A percentile compares a stretch with the other conserved stretches of the same genome.
Evolutionary conservation across 305 asterid genomes (phyloP).

Genomic region (Solanum hybrid): DNA sequence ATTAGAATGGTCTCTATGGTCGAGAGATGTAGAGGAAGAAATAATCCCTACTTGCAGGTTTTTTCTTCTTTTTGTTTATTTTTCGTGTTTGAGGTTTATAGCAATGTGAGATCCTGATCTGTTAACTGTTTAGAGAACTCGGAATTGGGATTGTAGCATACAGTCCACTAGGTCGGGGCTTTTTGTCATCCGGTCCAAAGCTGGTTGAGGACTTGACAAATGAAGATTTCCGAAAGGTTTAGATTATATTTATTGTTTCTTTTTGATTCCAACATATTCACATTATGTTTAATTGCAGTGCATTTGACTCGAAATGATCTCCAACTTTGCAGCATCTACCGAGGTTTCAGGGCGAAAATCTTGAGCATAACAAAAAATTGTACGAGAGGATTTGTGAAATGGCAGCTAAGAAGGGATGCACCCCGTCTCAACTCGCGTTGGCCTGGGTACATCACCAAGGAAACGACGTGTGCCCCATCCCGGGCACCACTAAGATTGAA

Average conservation of each 20-base stretch:
- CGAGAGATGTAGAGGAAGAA: conserved; percentile 68
- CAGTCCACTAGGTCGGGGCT: conserved; percentile 84
- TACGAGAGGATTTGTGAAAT: conserved; percentile 32
- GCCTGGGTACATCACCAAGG: conserved; percentile 59
- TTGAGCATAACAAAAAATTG: conserved; percentile 36
- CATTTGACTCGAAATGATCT: not conserved
- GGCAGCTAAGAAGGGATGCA: conserved; percentile 52
- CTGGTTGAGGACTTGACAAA: conserved; percentile 34
- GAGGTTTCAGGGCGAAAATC: conserved; percentile 42
- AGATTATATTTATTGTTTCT: not conserved
- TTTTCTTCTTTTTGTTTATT: not conserved
- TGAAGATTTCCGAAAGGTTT: conserved; percentile 59
- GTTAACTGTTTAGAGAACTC: conserved; percentile 43
- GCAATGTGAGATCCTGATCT: not conserved
- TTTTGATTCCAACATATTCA: not conserved
- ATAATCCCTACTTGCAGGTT: conserved; percentile 73
- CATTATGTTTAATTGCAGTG: not conserved
- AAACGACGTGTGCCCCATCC: conserved; percentile 43
- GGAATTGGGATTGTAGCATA: conserved; percentile 79
- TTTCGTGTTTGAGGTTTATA: not conserved
- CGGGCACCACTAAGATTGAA: conserved; percentile 42
- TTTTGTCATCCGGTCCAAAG: conserved; percentile 54
- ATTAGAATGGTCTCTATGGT: conserved; percentile 75
- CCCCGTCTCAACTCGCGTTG: conserved; percentile 43
- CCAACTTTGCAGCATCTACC: conserved; percentile 34